A percentile compares a stretch with the other conserved stretches of the same genome.
Evolutionary conservation across 208 protist genomes (phyloP).

Genomic region (Acanthamoeba sp.): DNA sequence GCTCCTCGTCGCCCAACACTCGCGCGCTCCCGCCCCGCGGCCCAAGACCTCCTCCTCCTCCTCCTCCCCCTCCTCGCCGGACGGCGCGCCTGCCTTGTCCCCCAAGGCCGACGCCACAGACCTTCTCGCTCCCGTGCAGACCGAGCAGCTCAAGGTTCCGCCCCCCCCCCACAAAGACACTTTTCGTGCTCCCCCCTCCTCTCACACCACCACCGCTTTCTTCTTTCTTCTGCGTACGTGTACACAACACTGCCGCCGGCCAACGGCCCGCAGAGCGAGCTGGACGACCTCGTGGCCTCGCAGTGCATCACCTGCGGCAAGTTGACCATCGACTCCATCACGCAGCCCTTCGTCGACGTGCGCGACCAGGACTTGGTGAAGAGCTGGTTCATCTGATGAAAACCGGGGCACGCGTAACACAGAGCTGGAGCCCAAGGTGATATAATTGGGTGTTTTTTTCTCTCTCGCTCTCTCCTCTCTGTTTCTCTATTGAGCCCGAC

Average conservation of each 20-base stretch:
- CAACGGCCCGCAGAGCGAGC: conserved; percentile 66
- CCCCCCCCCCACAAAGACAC: background rate
- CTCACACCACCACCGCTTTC: background rate
- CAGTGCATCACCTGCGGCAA: conserved; percentile 80
- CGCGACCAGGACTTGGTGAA: conserved; percentile 58
- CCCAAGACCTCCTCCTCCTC: background rate
- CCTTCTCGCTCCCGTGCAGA: background rate
- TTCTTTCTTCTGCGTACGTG: background rate
- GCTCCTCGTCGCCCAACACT: background rate
- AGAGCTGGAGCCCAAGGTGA: too few relatives aligned
- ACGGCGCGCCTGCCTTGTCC: too few relatives aligned
- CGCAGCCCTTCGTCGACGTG: conserved; percentile 78
- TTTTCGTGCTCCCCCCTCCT: background rate
- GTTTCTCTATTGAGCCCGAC: too few relatives aligned
- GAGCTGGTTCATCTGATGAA: conserved; percentile 41
- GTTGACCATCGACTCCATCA: conserved; percentile 74
- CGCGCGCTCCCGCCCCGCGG: background rate
- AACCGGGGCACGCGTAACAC: too few relatives aligned
- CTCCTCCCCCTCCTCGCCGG: background rate
- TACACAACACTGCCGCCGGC: too few relatives aligned
- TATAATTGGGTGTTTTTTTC: too few relatives aligned
- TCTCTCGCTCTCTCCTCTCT: too few relatives aligned
- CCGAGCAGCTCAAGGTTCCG: background rate
- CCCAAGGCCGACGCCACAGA: background rate
- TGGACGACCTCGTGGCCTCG: conserved; percentile 78